Percentiles rank a stretch among this genome's conserved stretches.
phyloP scores from a whole-genome alignment of 345 rosid genomes.

The Salix koriyanagi region DNA sequence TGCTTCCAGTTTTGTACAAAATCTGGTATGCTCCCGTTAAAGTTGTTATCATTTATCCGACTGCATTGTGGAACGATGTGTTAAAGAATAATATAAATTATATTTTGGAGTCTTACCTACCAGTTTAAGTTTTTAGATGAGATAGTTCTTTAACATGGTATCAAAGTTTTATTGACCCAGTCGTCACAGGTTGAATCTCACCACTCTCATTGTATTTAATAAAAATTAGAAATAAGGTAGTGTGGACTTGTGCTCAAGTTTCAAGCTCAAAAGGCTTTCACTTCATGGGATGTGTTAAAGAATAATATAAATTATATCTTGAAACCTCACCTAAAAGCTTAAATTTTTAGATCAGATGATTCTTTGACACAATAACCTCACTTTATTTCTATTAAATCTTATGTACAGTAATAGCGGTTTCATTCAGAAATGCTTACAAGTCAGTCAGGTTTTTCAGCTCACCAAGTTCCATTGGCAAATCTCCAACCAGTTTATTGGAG shows the following conservation, averaged over 20 bases:
- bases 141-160: too few relatives aligned
- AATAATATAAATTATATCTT: too few relatives aligned
- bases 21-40: constrained; percentile 50
- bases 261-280: too few relatives aligned
- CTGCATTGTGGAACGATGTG: constrained; percentile 35
- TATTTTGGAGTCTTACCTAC: too few relatives aligned
- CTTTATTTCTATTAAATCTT: background rate
- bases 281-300: background rate
- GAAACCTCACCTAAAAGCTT: rapidly evolving
- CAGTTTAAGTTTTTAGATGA: too few relatives aligned
- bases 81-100: too few relatives aligned
- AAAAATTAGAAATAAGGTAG: too few relatives aligned
- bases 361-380: background rate
- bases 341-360: background rate
- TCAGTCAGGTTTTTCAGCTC: constrained; percentile 42
- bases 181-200: too few relatives aligned
- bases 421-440: constrained; percentile 34
- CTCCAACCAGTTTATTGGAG: constrained; percentile 52
- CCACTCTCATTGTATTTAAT: too few relatives aligned
- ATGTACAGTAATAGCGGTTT: background rate
- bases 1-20: constrained; percentile 46
- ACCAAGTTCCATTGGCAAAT: constrained; percentile 39
- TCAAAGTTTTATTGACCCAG: too few relatives aligned
- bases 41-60: constrained; percentile 56
- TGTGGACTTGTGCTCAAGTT: too few relatives aligned